Percentiles rank a stretch among this genome's conserved stretches.
Evolutionary conservation across 306 rosid genomes (phyloP).

Genomic region (Corylus americana): DNA sequence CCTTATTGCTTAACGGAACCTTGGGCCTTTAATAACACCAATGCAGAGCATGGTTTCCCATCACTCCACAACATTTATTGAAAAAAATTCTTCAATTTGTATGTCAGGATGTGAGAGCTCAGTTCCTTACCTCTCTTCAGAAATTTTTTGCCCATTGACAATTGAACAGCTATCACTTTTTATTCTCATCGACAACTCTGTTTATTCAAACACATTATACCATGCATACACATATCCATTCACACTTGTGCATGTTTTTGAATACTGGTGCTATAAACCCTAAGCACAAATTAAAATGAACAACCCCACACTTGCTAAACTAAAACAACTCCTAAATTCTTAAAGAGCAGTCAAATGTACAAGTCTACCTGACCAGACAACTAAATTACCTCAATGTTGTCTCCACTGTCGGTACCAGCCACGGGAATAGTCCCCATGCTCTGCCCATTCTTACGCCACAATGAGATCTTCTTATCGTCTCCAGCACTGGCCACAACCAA

Average conservation of each 20-base stretch:
- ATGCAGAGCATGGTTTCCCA: not conserved
- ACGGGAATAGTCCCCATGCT: constrained; percentile 96
- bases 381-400: constrained; percentile 65
- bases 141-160: not conserved
- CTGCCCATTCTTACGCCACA: constrained; percentile 89
- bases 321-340: not conserved
- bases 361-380: constrained; percentile 14
- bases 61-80: not conserved
- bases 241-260: not conserved
- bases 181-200: not conserved
- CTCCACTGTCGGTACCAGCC: constrained; percentile 75
- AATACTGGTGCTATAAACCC: constrained; percentile 10
- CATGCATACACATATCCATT: not conserved
- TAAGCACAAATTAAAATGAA: not conserved
- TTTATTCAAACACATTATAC: not conserved
- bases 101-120: not conserved
- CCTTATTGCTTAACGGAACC: not conserved
- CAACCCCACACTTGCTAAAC: not conserved
- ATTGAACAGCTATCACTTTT: constrained; percentile 1
- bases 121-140: not conserved
- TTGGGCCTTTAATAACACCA: not conserved
- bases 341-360: not conserved
- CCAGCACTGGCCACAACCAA: constrained; percentile 98
- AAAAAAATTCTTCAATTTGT: not conserved
- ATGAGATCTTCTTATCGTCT: constrained; percentile 89